phyloP scores from a whole-genome alignment of 352 stramenopile genomes.

The Phytophthora tubulina region DNA sequence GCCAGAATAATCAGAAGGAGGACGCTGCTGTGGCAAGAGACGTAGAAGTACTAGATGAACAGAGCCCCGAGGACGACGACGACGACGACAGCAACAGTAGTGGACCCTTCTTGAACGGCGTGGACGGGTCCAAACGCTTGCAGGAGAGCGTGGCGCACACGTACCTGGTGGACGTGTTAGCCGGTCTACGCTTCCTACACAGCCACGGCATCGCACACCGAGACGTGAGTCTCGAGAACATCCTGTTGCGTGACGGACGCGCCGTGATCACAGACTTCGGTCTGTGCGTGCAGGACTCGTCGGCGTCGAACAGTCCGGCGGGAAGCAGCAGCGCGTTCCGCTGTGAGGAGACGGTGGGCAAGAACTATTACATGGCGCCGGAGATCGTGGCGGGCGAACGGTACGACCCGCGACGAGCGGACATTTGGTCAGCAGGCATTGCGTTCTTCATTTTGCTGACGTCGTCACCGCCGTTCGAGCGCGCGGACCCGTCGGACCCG shows the following conservation, averaged over 20 bases:
- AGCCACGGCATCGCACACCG: slow-evolving; percentile 87
- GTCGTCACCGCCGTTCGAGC: slow-evolving; percentile 93
- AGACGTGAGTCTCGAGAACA: slow-evolving; percentile 98
- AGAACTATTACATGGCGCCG: slow-evolving; percentile 98
- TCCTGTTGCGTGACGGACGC: slow-evolving; percentile 83
- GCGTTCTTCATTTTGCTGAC: slow-evolving; percentile 96
- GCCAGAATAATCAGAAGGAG: slow-evolving; percentile 22
- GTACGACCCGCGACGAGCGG: slow-evolving; percentile 94
- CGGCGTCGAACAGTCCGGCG: not conserved
- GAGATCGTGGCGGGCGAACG: slow-evolving; percentile 85
- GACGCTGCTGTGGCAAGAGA: not conserved
- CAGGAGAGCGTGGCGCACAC: slow-evolving; percentile 54
- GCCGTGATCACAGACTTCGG: slow-evolving; percentile 81
- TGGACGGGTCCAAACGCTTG: slow-evolving; percentile 45
- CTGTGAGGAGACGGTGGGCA: slow-evolving; percentile 83
- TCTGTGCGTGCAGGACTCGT: slow-evolving; percentile 64
- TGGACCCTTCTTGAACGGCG: slow-evolving; percentile 30
- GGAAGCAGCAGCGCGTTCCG: slow-evolving; percentile 34
- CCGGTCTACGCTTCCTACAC: slow-evolving; percentile 74
- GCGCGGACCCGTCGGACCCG: slow-evolving; percentile 81
- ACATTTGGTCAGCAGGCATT: slow-evolving; percentile 94
- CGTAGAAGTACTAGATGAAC: slow-evolving; percentile 2
- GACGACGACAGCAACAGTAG: not conserved
- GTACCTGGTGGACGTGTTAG: slow-evolving; percentile 79
- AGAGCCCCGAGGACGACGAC: slow-evolving; percentile 13